A percentile compares a stretch with the other conserved stretches of the same genome.
Evolutionary conservation across 192 early-diverging fungal species (phyloP).

Genomic region (Backusella mclennaniae): DNA sequence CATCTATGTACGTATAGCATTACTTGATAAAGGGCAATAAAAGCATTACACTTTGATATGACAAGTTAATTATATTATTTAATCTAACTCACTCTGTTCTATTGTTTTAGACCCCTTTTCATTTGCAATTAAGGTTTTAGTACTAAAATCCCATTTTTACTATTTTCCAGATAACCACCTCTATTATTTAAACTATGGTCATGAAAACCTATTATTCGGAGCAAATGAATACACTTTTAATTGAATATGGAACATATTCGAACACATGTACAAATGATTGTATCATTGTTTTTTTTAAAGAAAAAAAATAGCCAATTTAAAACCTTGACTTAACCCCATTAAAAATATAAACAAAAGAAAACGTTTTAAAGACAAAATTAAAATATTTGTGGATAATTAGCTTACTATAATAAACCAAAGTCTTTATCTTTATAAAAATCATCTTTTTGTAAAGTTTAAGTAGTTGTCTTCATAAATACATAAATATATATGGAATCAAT

Average conservation of each 20-base stretch:
- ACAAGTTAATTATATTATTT: too few species aligned
- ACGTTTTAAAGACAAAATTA: not conserved
- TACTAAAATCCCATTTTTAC: not conserved
- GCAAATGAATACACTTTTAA: not conserved
- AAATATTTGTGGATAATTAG: not conserved
- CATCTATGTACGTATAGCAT: too few species aligned
- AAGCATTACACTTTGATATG: too few species aligned
- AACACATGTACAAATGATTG: not conserved
- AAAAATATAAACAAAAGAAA: not conserved
- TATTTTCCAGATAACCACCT: too few species aligned
- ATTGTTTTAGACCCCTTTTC: not conserved
- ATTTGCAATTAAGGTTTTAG: not conserved
- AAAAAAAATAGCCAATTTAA: slow-evolving; percentile 2
- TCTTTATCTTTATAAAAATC: not conserved
- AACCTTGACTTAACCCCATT: not conserved
- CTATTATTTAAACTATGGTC: too few species aligned
- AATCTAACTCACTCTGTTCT: not conserved
- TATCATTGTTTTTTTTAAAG: not conserved
- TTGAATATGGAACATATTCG: not conserved
- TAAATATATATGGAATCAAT: not conserved
- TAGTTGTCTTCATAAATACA: not conserved
- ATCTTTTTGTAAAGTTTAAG: not conserved
- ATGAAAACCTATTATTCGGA: not conserved
- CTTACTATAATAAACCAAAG: too few species aligned
- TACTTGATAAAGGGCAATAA: too few species aligned